Base-by-base conservation (phyloP, 371 early-diverging fungal species). In the Rhizomucor pusillus region DNA sequence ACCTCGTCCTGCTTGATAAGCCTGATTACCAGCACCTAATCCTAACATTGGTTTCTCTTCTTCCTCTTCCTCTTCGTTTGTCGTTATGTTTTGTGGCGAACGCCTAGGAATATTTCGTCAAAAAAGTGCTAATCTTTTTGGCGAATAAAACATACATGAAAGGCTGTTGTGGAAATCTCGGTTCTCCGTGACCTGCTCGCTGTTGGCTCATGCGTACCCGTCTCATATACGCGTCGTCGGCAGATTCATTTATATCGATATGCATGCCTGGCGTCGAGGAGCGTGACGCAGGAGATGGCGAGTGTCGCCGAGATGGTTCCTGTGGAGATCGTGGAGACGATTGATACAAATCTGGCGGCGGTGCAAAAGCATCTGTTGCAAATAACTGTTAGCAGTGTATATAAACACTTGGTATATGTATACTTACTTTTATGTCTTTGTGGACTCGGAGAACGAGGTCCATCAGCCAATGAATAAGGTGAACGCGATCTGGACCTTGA, bases 151-250 rank as follows among this genome's bases (percentile, higher is more conserved):
- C n/a, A n/a, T n/a, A n/a, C n/a, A n/a, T n/a, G n/a, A n/a, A n/a
- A n/a, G n/a, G n/a, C n/a, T n/a, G n/a, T n/a, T n/a, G n/a, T n/a
- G n/a, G n/a, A n/a, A n/a, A n/a, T n/a, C 37, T 37, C 37, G 11
- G 11, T 36, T 37, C 34, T 18, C 9, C 20, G 47, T n/a, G 3
- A 33, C 29, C n/a, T 1, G 41, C 23, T 3, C 60, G 48, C 23
- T 54, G 54, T 11, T 45, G 43, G 12, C 53, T 49, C 43, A 54
- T 18, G 14, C 60, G 65, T 9, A 82, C 69, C 47, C 90, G 73
- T 25, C 87, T 71, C 50, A 79, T 65, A 62, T 86, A 88, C 6
- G 86, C 90, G 57, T 90, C 90, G 22, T 89, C 89, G 24, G 87
- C 89, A 1, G 86, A 71, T 22, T 75, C 76, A 43, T 81, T 79